Base-by-base conservation (phyloP, 805 yeast genomes). In the Pichia occidentalis region DNA sequence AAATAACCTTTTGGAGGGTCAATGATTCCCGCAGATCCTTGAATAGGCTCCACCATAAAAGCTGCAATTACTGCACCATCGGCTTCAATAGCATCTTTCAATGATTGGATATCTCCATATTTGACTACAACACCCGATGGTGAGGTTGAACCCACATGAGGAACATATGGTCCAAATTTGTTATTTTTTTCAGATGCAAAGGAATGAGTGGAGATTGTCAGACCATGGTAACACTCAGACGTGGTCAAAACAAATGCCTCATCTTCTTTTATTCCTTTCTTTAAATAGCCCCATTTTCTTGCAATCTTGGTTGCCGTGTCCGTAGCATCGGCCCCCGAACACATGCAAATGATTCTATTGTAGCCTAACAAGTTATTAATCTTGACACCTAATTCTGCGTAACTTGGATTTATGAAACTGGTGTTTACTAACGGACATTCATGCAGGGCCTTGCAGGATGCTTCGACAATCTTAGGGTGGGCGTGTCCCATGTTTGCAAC, bases 401-500 rank as follows among this genome's bases (percentile, higher is more conserved):
- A 52, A 24, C 54, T 46, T n/a, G 51, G 53, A 30, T 42, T 50
- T 22, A 48, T 37, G 24, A 49, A 31, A 11, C 56, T 48, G 5
- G 54, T 49, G 34, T 52, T 52, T 8, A 47, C 45, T 37, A 53
- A 28, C 3, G 54, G 44, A 18, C 51, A 39, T 7, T 42, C 41
- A 21, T 44, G 37, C 14, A 48, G 34, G 9, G 56, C 56, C 10
- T 49, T 45, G 24, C 48, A 44, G 11, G 53, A 45, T 4, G 59
- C 59, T 16, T 47, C 46, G 10, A 52, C 52, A 23, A 54, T 54
- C 34, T 52, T 53, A 4, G 59, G 57, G 36, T 54, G 57, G 4
- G 48, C 33, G 30, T 54, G 59, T 5, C 59, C 59, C 59, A 53
- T 53, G 36, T 54, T 54, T n/a, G 44, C 50, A 14, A 52, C 59